Evolutionary conservation across 352 stramenopile genomes (phyloP).

Genomic region (Globisporangium splendens): DNA sequence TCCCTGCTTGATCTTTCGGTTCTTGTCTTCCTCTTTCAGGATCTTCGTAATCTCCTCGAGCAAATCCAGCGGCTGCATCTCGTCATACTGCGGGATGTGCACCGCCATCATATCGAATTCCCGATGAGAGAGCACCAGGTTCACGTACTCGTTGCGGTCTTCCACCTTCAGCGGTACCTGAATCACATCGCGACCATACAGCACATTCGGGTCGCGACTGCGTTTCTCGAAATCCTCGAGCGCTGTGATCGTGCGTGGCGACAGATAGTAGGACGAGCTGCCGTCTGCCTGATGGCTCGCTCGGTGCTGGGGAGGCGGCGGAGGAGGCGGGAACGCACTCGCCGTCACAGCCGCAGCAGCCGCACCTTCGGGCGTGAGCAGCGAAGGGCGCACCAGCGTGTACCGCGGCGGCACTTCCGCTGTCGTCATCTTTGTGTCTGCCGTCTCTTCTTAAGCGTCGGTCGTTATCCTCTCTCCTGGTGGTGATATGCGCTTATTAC

Average conservation of each 20-base stretch:
- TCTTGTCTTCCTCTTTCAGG: slow-evolving; percentile 47
- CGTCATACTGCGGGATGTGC: slow-evolving; percentile 66
- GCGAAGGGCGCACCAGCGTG: slow-evolving; percentile 12
- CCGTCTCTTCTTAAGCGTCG: neutral
- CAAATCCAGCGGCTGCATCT: slow-evolving; percentile 47
- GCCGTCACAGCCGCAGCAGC: slow-evolving; percentile 2
- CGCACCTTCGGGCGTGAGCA: slow-evolving; percentile 10
- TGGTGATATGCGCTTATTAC: too few relatives aligned
- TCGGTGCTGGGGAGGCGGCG: slow-evolving; percentile 12
- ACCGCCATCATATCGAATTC: slow-evolving; percentile 79
- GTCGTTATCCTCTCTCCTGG: too few relatives aligned
- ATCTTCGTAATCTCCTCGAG: slow-evolving; percentile 55
- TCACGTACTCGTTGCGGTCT: slow-evolving; percentile 49
- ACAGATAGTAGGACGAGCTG: slow-evolving; percentile 17
- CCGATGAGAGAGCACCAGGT: slow-evolving; percentile 68
- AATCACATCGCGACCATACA: slow-evolving; percentile 71
- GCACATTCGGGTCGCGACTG: slow-evolving; percentile 27
- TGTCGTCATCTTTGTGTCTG: slow-evolving; percentile 7
- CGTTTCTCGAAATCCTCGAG: slow-evolving; percentile 23
- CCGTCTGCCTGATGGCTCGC: slow-evolving; percentile 10
- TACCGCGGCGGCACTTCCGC: slow-evolving; percentile 11
- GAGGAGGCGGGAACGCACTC: slow-evolving; percentile 23
- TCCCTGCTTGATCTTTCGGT: slow-evolving; percentile 23
- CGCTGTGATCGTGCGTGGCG: slow-evolving; percentile 24
- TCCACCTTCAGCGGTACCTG: slow-evolving; percentile 64